Evolutionary conservation across 768 basidiomycete genomes (phyloP).

Genomic region (Leccinellum luteum): DNA sequence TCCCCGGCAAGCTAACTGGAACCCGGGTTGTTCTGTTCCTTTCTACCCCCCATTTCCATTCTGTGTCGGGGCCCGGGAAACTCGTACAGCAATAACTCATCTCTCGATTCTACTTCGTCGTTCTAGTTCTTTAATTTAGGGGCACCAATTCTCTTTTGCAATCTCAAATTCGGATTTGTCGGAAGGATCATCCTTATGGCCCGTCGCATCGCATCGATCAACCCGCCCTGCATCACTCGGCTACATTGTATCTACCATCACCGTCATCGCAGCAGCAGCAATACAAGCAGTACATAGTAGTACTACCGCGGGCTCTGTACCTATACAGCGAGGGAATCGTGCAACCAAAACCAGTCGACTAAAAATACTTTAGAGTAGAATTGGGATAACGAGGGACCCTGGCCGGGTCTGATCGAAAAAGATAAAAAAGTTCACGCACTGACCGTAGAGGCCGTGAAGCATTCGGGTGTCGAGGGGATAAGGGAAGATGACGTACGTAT

Average conservation of each 20-base stretch:
- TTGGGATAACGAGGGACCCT: neutral
- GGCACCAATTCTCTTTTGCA: neutral
- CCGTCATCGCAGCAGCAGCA: no score
- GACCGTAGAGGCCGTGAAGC: neutral
- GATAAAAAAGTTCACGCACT: neutral
- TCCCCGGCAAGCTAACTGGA: neutral
- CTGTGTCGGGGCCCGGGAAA: neutral
- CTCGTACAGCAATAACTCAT: no score
- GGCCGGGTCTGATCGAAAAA: neutral
- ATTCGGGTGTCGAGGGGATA: neutral
- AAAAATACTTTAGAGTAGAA: neutral
- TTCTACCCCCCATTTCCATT: no score
- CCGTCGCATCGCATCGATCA: neutral
- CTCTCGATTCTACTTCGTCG: neutral
- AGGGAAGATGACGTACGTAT: neutral
- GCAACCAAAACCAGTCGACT: neutral
- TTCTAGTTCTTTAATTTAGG: neutral
- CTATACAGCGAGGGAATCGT: neutral
- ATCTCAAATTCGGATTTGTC: neutral
- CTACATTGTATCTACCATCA: neutral
- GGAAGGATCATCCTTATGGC: neutral
- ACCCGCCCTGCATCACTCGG: neutral
- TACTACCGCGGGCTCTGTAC: neutral
- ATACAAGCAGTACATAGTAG: no score
- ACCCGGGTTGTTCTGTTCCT: neutral